These are phyloP conservation scores for Dalechampia spathulata DNA, from an alignment of 441 rosid species.

Conservation along the genomic window DNA sequence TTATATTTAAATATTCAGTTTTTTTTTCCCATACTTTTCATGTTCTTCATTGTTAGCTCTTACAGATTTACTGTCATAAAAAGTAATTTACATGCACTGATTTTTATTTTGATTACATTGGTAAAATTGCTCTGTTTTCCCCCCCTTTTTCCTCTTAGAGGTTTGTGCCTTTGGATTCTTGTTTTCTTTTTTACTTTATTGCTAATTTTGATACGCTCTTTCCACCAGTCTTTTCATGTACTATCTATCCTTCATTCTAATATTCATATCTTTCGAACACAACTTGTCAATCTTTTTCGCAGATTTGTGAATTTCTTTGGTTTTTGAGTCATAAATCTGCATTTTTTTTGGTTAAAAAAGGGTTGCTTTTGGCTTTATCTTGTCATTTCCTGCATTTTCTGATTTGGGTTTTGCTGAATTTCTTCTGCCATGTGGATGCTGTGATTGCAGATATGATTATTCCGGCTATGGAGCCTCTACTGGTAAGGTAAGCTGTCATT, in stretches of 20 bases:
- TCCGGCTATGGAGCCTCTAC: slow-evolving; percentile 98
- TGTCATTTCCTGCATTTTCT: slow-evolving; percentile 7
- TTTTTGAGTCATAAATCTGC: neutral
- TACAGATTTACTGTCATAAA: slow-evolving; percentile 11
- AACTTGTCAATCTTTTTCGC: neutral
- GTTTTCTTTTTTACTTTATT: slow-evolving; percentile 7
- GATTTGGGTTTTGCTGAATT: slow-evolving; percentile 10
- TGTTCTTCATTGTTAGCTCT: slow-evolving; percentile 18
- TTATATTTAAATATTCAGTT: neutral
- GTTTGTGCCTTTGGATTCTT: slow-evolving; percentile 21
- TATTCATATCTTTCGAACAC: slow-evolving; percentile 4
- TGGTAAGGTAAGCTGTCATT: slow-evolving; percentile 61
- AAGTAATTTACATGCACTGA: slow-evolving; percentile 14
- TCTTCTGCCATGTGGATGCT: slow-evolving; percentile 12
- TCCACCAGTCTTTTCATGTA: slow-evolving; percentile 13
- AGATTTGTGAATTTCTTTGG: neutral
- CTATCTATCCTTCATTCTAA: neutral
- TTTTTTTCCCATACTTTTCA: slow-evolving; percentile 10
- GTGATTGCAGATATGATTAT: slow-evolving; percentile 76
- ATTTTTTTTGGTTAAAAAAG: neutral
- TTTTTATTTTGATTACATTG: slow-evolving; percentile 11
- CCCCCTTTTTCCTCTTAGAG: slow-evolving; percentile 9
- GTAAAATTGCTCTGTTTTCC: slow-evolving; percentile 8
- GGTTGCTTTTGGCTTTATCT: neutral
- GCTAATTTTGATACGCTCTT: slow-evolving; percentile 10